phyloP scores from a whole-genome alignment of 306 rosid species.

The Elaeagnus macrophylla region DNA sequence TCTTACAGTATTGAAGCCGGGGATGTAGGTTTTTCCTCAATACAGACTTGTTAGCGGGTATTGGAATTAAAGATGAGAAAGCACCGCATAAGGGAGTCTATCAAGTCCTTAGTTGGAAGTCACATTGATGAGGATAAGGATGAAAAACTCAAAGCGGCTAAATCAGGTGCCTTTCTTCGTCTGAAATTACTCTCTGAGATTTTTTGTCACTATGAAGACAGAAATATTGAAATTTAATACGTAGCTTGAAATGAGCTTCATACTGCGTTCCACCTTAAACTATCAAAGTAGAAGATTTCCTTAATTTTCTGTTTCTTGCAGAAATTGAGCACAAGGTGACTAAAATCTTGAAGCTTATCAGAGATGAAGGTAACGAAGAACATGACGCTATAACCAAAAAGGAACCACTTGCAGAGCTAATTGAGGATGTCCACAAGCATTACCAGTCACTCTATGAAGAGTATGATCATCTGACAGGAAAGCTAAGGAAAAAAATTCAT shows the following conservation, averaged over 20 bases:
- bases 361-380: slow-evolving; percentile 45
- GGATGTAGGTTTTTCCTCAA: slow-evolving; percentile 16
- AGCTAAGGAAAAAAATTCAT: slow-evolving; percentile 47
- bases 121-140: slow-evolving; percentile 63
- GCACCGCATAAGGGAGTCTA: slow-evolving; percentile 54
- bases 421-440: slow-evolving; percentile 66
- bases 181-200: slow-evolving; percentile 5
- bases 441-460: slow-evolving; percentile 61
- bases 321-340: slow-evolving; percentile 57
- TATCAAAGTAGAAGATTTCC: too few species aligned
- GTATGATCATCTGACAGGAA: slow-evolving; percentile 64
- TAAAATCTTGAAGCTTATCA: slow-evolving; percentile 53
- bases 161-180: slow-evolving; percentile 54
- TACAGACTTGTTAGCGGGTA: slow-evolving; percentile 24
- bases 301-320: slow-evolving; percentile 20
- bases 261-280: neutral
- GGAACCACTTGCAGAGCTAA: slow-evolving; percentile 46
- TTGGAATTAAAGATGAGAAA: slow-evolving; percentile 45
- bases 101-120: slow-evolving; percentile 64
- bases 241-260: slow-evolving; percentile 3
- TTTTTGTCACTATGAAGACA: neutral
- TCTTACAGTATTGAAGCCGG: slow-evolving; percentile 38
- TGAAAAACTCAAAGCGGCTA: slow-evolving; percentile 54
- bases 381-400: slow-evolving; percentile 40
- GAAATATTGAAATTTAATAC: neutral